phyloP scores from a whole-genome alignment of 257 asterid species.

The Solanum medicagineum region DNA sequence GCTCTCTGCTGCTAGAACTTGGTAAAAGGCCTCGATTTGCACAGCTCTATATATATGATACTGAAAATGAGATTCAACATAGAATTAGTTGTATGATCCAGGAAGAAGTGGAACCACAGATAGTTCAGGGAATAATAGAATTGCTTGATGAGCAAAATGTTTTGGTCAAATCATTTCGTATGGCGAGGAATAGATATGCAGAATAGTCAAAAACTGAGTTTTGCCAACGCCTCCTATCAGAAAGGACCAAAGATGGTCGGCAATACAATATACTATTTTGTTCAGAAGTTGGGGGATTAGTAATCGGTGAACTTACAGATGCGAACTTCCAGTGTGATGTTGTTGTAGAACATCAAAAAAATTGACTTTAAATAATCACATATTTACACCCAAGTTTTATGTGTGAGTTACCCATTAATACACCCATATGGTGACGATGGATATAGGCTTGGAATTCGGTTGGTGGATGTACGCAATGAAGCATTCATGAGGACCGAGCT shows the following conservation, averaged over 20 bases:
- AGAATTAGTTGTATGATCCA: neutral
- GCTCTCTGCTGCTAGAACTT: neutral
- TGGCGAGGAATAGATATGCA: neutral
- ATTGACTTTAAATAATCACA: neutral
- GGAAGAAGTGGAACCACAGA: neutral
- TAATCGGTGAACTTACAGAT: neutral
- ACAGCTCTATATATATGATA: neutral
- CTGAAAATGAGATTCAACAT: neutral
- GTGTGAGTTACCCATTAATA: neutral
- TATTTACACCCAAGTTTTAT: neutral
- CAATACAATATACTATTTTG: neutral
- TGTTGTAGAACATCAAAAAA: neutral
- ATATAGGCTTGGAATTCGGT: neutral
- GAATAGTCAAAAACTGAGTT: neutral
- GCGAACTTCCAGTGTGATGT: neutral
- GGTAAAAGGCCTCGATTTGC: neutral
- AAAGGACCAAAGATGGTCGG: neutral
- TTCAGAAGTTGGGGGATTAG: neutral
- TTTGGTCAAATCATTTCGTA: neutral
- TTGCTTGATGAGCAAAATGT: neutral
- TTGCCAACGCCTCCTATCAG: neutral
- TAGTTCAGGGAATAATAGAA: neutral
- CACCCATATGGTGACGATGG: neutral
- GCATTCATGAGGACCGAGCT: no score
- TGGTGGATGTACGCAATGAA: no score